Conservation (phyloP, 805 yeast species). For the Cyberlindnera suaveolens region DNA sequence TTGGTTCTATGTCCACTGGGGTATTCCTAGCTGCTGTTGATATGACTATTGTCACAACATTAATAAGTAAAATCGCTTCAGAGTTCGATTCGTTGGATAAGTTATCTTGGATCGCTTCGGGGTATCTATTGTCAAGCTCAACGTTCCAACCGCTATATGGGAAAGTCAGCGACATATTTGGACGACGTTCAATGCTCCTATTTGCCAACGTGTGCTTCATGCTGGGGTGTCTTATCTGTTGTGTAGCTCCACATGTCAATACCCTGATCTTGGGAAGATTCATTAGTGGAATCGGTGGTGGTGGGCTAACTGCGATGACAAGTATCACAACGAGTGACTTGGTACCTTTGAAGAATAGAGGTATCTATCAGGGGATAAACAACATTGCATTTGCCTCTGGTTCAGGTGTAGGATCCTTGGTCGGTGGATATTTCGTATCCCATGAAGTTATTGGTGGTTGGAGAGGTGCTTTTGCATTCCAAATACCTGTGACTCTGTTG, state of each 20-base stretch:
- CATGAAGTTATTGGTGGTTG: constrained; percentile 40
- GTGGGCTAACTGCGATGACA: constrained; percentile 71
- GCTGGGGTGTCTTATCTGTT: constrained; percentile 53
- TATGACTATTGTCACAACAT: constrained; percentile 60
- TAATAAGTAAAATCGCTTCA: constrained; percentile 59
- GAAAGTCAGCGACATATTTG: constrained; percentile 65
- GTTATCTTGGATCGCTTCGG: constrained; percentile 69
- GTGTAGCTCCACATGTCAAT: constrained; percentile 39
- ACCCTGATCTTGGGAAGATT: constrained; percentile 51
- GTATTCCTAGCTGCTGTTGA: constrained; percentile 62
- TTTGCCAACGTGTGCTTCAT: constrained; percentile 51
- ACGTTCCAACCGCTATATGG: constrained; percentile 74
- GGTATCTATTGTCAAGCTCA: constrained; percentile 60
- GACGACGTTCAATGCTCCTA: constrained; percentile 48
- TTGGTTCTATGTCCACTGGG: constrained; percentile 38
- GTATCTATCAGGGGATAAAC: constrained; percentile 76
- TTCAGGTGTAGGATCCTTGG: constrained; percentile 61
- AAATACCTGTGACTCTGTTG: constrained; percentile 43
- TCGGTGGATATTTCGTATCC: constrained; percentile 46
- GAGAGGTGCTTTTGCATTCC: constrained; percentile 43
- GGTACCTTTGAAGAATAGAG: constrained; percentile 71
- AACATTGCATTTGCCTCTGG: constrained; percentile 76
- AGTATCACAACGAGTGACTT: constrained; percentile 75
- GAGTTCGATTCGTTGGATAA: constrained; percentile 58
- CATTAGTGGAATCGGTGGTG: constrained; percentile 85